phyloP scores from a whole-genome alignment of 768 basidiomycete species.

The Psilocybe cyanescens region DNA sequence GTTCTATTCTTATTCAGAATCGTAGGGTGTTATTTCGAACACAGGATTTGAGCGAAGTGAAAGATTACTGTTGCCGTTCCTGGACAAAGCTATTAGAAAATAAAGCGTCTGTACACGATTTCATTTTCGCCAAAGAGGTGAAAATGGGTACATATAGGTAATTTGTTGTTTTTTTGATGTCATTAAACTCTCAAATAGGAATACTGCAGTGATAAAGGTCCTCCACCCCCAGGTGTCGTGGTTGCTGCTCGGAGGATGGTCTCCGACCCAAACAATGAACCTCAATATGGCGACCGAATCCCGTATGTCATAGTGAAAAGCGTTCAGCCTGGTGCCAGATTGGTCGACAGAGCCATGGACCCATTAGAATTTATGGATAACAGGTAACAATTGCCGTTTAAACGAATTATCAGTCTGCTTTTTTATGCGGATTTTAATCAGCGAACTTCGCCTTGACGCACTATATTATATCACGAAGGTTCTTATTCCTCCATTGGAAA shows the following conservation, averaged over 20 bases:
- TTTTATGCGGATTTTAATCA: conserved; percentile 25
- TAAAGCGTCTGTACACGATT: conserved; percentile 86
- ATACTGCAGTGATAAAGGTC: conserved; percentile 67
- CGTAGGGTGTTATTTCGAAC: conserved; percentile 86
- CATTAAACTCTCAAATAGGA: background rate
- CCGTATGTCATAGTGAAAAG: conserved; percentile 86
- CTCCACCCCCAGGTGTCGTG: conserved; percentile 90
- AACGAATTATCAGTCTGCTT: too few species aligned
- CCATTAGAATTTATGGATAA: conserved; percentile 32
- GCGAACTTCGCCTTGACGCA: conserved; percentile 79
- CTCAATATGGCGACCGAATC: conserved; percentile 92
- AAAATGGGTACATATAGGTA: conserved; percentile 93
- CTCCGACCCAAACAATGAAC: conserved; percentile 79
- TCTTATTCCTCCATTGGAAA: conserved; percentile 87
- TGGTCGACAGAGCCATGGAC: conserved; percentile 33
- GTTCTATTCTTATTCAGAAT: background rate
- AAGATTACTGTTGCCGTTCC: conserved; percentile 81
- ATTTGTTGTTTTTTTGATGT: conserved; percentile 9
- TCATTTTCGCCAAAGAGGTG: conserved; percentile 94
- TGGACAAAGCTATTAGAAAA: conserved; percentile 88
- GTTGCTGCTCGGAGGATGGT: conserved; percentile 80
- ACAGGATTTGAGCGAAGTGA: conserved; percentile 88
- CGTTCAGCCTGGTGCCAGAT: conserved; percentile 53
- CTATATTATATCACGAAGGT: conserved; percentile 87
- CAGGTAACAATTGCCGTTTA: conserved; percentile 23